A percentile compares a stretch with the other conserved stretches of the same genome.
phyloP scores from a whole-genome alignment of 768 basidiomycete genomes.

The Boletus fagicola region DNA sequence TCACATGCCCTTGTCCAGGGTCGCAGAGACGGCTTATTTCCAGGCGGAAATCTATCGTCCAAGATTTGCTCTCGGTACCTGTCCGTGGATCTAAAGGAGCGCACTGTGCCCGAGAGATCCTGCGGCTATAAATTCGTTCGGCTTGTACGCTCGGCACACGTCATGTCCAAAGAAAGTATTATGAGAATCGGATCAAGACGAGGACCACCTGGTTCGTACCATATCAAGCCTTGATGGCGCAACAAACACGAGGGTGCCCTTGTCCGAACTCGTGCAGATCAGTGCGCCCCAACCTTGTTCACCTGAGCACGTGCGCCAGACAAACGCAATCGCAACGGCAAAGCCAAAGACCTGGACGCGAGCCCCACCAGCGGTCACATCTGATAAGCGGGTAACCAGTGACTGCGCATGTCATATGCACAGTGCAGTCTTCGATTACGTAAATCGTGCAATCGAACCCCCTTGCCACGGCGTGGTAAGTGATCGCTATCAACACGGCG shows the following conservation, averaged over 20 bases:
- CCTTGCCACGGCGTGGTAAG: not conserved
- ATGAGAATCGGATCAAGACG: constrained; percentile 12
- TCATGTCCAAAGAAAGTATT: constrained; percentile 1
- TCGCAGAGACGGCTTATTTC: not conserved
- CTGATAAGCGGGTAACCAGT: constrained; percentile 4
- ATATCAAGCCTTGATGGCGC: constrained; percentile 1
- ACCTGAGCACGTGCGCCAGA: not conserved
- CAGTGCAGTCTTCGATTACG: constrained; percentile 20
- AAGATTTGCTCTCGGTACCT: not conserved
- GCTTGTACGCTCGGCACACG: not conserved
- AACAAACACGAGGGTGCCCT: constrained; percentile 1
- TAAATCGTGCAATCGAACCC: not conserved
- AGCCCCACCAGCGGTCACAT: not conserved
- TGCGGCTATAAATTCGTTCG: not conserved
- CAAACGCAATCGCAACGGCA: not conserved
- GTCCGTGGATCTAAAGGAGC: constrained; percentile 4
- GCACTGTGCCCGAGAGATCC: constrained; percentile 10
- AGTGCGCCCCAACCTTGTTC: not conserved
- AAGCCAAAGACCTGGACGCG: not conserved
- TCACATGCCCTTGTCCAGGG: constrained; percentile 4
- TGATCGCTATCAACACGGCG: constrained; percentile 7
- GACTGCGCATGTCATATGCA: not conserved
- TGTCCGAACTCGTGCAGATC: not conserved
- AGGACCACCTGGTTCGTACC: not conserved
- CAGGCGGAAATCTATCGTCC: not conserved